These are phyloP conservation scores for Vitis riparia DNA, from an alignment of 164 flowering plant genomes.

Conservation along the genomic window DNA sequence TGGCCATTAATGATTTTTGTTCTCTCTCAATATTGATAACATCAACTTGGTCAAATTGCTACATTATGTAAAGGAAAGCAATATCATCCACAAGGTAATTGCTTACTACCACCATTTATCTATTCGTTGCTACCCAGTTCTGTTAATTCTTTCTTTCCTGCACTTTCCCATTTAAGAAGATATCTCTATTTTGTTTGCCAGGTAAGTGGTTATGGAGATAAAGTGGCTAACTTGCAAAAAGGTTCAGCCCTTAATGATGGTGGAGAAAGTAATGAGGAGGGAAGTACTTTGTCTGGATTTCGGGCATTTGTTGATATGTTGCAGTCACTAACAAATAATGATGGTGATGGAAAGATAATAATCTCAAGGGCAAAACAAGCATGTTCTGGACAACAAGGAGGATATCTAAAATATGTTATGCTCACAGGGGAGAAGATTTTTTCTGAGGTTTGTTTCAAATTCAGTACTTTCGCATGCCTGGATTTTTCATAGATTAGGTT, in stretches of 20 bases:
- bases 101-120: constrained; percentile 1
- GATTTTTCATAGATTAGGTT: background rate
- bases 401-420: constrained; percentile 87
- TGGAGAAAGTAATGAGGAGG: constrained; percentile 38
- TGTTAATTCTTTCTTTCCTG: background rate
- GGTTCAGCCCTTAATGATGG: constrained; percentile 20
- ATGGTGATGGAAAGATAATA: constrained; percentile 90
- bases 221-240: constrained; percentile 30
- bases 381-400: constrained; percentile 40
- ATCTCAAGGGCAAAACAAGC: constrained; percentile 47
- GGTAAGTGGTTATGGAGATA: constrained; percentile 90
- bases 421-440: constrained; percentile 93
- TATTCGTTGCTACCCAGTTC: background rate
- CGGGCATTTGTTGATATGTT: constrained; percentile 67
- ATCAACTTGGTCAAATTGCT: constrained; percentile 83
- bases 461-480: background rate
- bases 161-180: background rate
- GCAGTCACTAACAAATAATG: constrained; percentile 64
- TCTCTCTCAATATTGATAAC: constrained; percentile 84
- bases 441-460: constrained; percentile 62
- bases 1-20: constrained; percentile 88
- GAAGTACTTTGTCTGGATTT: constrained; percentile 65
- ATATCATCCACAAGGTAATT: constrained; percentile 81
- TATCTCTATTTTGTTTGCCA: constrained; percentile 22
- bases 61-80: constrained; percentile 81